Conservation (phyloP, 768 basidiomycete species). For the Melanogaster broomeanus region DNA sequence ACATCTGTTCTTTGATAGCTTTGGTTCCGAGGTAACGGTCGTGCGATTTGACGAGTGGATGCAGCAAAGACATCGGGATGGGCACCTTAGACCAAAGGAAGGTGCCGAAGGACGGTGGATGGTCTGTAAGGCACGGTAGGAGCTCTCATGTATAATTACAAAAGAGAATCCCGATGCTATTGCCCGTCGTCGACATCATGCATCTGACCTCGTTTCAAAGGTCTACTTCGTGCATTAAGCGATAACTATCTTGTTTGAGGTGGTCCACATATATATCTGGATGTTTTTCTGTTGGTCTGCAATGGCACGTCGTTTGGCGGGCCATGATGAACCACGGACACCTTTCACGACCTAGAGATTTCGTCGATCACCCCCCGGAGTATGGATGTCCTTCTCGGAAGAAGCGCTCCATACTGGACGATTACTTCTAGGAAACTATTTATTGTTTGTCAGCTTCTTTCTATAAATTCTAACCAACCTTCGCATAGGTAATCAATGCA, state of each 20-base stretch:
- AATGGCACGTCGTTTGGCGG: conserved; percentile 9
- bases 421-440: conserved; percentile 17
- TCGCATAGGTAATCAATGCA: conserved; percentile 4
- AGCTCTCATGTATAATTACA: too few species aligned
- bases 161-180: not conserved
- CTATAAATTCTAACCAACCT: not conserved
- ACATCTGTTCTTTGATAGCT: conserved; percentile 46
- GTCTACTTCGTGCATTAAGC: not conserved
- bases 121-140: conserved; percentile 50
- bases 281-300: conserved; percentile 2
- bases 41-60: conserved; percentile 57
- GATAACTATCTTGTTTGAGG: conserved; percentile 14
- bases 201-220: not conserved
- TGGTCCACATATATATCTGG: conserved; percentile 9
- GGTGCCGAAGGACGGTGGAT: conserved; percentile 61
- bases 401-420: conserved; percentile 20
- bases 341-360: conserved; percentile 3
- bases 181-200: not conserved
- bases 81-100: conserved; percentile 58
- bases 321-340: conserved; percentile 9
- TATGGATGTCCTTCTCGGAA: not conserved
- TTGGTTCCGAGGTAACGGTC: conserved; percentile 28
- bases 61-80: conserved; percentile 38
- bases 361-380: not conserved
- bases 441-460: conserved; percentile 18